Percentiles rank a stretch among this genome's conserved stretches.
Evolutionary conservation across 441 rosid species (phyloP).

Genomic region (Manihot esculenta): DNA sequence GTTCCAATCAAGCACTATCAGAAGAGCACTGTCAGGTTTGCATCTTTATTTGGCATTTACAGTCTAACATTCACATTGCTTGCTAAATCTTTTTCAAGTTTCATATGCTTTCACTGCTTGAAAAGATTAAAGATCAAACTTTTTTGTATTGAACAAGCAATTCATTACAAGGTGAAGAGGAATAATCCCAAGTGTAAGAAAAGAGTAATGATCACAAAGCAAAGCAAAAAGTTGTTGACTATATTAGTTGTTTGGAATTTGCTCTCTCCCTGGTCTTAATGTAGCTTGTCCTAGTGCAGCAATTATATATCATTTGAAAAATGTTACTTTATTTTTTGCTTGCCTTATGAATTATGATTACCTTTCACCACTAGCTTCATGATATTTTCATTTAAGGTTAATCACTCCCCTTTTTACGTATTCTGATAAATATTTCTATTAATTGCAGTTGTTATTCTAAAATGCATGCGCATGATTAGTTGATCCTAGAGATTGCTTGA

Average conservation of each 20-base stretch:
- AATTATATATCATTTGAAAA: background rate
- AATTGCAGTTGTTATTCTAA: background rate
- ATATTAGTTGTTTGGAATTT: background rate
- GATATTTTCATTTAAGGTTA: background rate
- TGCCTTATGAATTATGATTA: background rate
- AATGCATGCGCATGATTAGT: background rate
- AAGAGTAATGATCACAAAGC: conserved; percentile 4
- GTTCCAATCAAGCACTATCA: conserved; percentile 52
- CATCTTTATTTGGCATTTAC: conserved; percentile 3
- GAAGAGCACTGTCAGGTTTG: conserved; percentile 75
- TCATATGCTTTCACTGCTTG: background rate
- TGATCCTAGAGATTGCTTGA: background rate
- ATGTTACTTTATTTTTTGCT: background rate
- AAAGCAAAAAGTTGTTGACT: background rate
- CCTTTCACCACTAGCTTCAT: background rate
- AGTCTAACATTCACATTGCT: background rate
- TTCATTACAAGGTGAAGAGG: background rate
- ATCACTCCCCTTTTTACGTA: background rate
- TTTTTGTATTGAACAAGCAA: background rate
- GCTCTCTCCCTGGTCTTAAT: conserved; percentile 1
- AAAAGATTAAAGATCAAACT: background rate
- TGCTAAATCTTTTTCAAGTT: background rate
- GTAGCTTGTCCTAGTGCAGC: background rate
- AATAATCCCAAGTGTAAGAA: background rate
- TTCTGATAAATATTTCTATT: background rate